Conservation (phyloP, 345 rosid genomes). For the Pugionium dolabratum region DNA sequence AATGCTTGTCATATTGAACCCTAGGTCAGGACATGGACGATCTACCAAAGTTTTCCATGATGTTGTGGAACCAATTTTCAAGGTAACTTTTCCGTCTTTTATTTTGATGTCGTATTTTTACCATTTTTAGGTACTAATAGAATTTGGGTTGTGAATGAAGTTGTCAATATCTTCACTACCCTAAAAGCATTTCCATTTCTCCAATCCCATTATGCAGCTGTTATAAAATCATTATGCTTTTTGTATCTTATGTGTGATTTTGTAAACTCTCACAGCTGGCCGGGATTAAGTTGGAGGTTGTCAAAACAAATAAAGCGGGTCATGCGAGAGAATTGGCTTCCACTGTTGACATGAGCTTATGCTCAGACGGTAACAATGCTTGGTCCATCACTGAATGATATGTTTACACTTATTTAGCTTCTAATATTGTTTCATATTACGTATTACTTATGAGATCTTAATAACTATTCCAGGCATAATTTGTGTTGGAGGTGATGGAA, state of each 20-base stretch:
- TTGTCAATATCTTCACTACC: constrained; percentile 1
- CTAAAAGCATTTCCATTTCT: constrained; percentile 1
- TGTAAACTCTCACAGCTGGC: constrained; percentile 74
- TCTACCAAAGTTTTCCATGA: constrained; percentile 88
- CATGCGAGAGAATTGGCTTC: constrained; percentile 88
- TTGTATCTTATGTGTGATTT: constrained; percentile 16
- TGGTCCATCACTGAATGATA: constrained; percentile 24
- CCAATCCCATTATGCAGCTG: constrained; percentile 8
- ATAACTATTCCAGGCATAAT: constrained; percentile 68
- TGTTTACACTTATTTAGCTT: constrained; percentile 14
- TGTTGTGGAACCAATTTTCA: constrained; percentile 87
- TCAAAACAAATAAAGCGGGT: constrained; percentile 87
- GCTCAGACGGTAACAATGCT: constrained; percentile 77
- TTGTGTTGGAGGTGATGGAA: constrained; percentile 98
- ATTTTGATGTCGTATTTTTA: neutral
- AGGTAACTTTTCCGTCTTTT: constrained; percentile 51
- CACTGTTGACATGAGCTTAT: constrained; percentile 77
- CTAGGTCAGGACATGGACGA: constrained; percentile 90
- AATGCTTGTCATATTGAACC: constrained; percentile 93
- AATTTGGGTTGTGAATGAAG: constrained; percentile 14
- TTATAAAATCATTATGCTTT: neutral
- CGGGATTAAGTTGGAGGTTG: constrained; percentile 91
- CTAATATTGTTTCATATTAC: constrained; percentile 20
- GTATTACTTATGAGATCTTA: constrained; percentile 31
- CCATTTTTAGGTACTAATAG: constrained; percentile 10